Evolutionary conservation across 2,329 filamentous ascomycete genomes (phyloP).

Genomic region (Eutypella sp.): DNA sequence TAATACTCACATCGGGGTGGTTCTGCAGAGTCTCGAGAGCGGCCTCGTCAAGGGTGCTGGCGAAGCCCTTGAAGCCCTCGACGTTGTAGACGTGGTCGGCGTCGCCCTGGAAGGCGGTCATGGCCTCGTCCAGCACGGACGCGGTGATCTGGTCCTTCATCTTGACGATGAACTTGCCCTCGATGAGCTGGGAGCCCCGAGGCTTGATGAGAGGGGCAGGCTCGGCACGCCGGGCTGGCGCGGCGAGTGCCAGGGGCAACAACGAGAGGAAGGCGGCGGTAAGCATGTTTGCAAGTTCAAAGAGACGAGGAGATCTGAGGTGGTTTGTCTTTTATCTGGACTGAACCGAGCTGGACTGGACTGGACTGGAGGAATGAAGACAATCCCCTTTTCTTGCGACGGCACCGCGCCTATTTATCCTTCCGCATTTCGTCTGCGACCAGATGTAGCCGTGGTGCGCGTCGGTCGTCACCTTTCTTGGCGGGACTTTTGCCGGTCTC

Average conservation of each 20-base stretch:
- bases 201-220: slow-evolving; percentile 27
- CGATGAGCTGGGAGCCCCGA: slow-evolving; percentile 22
- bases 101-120: slow-evolving; percentile 20
- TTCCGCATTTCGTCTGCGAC: not conserved
- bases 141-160: slow-evolving; percentile 32
- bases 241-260: slow-evolving; percentile 25
- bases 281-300: slow-evolving; percentile 20
- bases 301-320: slow-evolving; percentile 2
- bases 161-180: slow-evolving; percentile 42
- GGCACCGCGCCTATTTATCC: not conserved
- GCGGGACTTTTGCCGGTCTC: not conserved
- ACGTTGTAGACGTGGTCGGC: slow-evolving; percentile 28
- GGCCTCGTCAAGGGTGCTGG: slow-evolving; percentile 36
- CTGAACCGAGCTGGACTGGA: too few relatives aligned
- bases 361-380: not conserved
- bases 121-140: slow-evolving; percentile 26
- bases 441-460: not conserved
- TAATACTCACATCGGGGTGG: slow-evolving; percentile 33
- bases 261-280: slow-evolving; percentile 18
- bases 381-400: not conserved
- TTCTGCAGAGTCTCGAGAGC: slow-evolving; percentile 35
- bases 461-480: not conserved
- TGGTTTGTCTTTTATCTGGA: not conserved
- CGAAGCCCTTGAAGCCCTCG: slow-evolving; percentile 36
- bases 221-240: slow-evolving; percentile 24